phyloP scores from a whole-genome alignment of 2,329 filamentous ascomycete species.

The Trichoderma oligosporum region DNA sequence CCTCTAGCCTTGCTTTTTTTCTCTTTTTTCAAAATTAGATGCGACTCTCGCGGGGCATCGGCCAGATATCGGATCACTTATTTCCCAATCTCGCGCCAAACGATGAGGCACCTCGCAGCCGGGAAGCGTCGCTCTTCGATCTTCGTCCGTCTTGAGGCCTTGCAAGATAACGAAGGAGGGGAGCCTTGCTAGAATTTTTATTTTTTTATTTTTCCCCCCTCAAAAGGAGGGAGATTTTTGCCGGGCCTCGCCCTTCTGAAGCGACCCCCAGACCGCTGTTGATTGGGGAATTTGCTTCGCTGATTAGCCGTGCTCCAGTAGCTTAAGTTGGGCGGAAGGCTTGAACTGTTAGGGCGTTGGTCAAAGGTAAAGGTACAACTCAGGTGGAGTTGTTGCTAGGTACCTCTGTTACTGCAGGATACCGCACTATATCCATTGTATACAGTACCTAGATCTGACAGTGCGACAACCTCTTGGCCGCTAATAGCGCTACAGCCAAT shows the following conservation, averaged over 20 bases:
- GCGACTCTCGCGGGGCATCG: slow-evolving; percentile 14
- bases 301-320: neutral
- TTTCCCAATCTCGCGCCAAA: slow-evolving; percentile 10
- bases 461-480: neutral
- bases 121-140: slow-evolving; percentile 11
- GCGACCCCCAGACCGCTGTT: slow-evolving; percentile 14
- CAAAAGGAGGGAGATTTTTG: slow-evolving; percentile 3
- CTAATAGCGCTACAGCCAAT: slow-evolving; percentile 3
- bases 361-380: neutral
- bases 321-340: neutral
- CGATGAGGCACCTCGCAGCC: slow-evolving; percentile 6
- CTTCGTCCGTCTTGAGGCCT: neutral
- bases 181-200: neutral
- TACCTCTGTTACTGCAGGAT: neutral
- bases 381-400: neutral
- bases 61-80: slow-evolving; percentile 3
- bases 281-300: slow-evolving; percentile 14
- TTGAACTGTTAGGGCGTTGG: slow-evolving; percentile 2
- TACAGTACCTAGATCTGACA: neutral
- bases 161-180: neutral
- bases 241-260: slow-evolving; percentile 4
- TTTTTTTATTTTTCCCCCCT: neutral
- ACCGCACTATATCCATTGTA: neutral
- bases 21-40: neutral
- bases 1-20: no score